A percentile compares a stretch with the other conserved stretches of the same genome.
phyloP scores from a whole-genome alignment of 2,329 filamentous ascomycete species.

The Diaporthe citrichinensis region DNA sequence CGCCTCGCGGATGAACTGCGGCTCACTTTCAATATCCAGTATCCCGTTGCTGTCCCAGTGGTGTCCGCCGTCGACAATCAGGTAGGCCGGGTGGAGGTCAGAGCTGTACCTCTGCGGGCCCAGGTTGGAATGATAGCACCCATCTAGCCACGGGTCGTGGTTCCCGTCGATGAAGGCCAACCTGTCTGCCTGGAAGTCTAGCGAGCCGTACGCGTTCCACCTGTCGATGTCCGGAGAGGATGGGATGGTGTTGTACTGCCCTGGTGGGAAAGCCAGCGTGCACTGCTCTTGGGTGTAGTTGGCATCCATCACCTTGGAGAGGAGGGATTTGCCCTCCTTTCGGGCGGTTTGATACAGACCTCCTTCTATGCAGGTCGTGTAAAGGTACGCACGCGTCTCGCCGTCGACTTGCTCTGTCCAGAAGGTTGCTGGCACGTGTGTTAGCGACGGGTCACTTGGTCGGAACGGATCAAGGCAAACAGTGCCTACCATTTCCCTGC shows the following conservation, averaged over 20 bases:
- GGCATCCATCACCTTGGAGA: constrained; percentile 62
- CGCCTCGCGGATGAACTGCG: constrained; percentile 64
- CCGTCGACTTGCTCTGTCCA: constrained; percentile 60
- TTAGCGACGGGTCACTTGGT: not conserved
- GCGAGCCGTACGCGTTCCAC: constrained; percentile 63
- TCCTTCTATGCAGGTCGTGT: constrained; percentile 63
- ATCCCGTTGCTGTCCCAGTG: constrained; percentile 64
- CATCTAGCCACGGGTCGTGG: constrained; percentile 66
- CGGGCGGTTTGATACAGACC: constrained; percentile 65
- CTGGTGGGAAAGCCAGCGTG: constrained; percentile 65
- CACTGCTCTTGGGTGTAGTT: constrained; percentile 70
- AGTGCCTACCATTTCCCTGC: constrained; percentile 44
- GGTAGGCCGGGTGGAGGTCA: constrained; percentile 61
- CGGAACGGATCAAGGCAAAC: rapidly evolving
- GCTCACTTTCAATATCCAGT: constrained; percentile 59
- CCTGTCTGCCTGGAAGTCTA: constrained; percentile 60
- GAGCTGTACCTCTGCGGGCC: constrained; percentile 54
- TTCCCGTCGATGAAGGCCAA: constrained; percentile 67
- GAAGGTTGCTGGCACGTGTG: constrained; percentile 52
- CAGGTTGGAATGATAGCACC: constrained; percentile 64
- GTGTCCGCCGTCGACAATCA: constrained; percentile 66
- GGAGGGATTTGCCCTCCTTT: constrained; percentile 57
- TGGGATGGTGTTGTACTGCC: constrained; percentile 60
- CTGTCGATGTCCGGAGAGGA: constrained; percentile 56
- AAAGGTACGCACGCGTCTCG: constrained; percentile 61